Evolutionary conservation across 139 green algal species (phyloP), one percentile per base, ranked within the genome.

Genomic region (Chlamydomonas eustigma): DNA sequence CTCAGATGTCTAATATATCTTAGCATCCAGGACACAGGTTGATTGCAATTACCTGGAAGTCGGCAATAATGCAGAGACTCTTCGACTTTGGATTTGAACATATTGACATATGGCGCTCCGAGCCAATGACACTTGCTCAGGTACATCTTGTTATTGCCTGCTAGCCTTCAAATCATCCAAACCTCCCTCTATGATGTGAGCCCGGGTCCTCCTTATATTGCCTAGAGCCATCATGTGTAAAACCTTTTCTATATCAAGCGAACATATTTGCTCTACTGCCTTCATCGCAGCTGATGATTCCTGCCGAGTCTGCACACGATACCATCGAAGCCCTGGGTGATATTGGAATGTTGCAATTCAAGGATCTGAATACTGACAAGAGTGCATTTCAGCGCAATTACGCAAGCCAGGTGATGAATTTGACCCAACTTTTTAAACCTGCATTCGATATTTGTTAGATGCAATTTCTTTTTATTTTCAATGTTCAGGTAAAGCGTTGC

Each of bases 241-340:
- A n/a, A n/a, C n/a, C n/a, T n/a, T n/a, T n/a, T n/a, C n/a, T n/a
- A n/a, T n/a, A n/a, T n/a, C n/a, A n/a, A n/a, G n/a, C n/a, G n/a
- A n/a, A n/a, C n/a, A n/a, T n/a, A n/a, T n/a, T n/a, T n/a, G n/a
- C n/a, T n/a, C n/a, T n/a, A n/a, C n/a, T n/a, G n/a, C n/a, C n/a
- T n/a, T n/a, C n/a, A n/a, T n/a, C n/a, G 37, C 68, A 98, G 93
- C 92, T 99, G 50, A 97, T 99, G 88, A 94, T 99, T 73, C 96
- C 96, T 2, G 88, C 90, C 0, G 96, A 99, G 77, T 88, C 92
- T 33, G 94, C 96, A 1, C 94, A 97, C 70, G 90, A 95, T 68
- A 97, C 95, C 0, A 86, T 99, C 5, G 78, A 79, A 24, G 87
- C 90, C 0, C 85, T 99, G 5, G 95, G 96, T 0, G 88, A 97